Percentiles rank a stretch among this genome's conserved stretches.
Evolutionary conservation across 108 stramenopile species (phyloP).

Genomic region (Discostella stelligeroides): DNA sequence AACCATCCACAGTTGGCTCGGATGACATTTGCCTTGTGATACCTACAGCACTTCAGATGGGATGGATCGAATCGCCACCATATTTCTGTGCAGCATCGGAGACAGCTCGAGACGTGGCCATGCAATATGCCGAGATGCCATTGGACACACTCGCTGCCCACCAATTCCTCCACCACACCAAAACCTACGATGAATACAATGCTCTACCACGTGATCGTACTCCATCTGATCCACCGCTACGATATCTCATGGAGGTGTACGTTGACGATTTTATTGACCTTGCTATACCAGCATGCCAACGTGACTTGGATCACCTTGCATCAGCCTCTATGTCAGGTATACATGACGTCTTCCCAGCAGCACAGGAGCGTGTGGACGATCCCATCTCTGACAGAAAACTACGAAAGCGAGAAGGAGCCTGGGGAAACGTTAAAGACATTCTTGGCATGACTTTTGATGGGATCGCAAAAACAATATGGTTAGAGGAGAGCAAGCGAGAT

Average conservation of each 20-base stretch:
- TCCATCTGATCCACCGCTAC: too few species aligned
- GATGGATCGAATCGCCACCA: too few species aligned
- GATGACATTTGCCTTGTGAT: too few species aligned
- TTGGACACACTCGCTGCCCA: too few species aligned
- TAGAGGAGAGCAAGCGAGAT: not conserved
- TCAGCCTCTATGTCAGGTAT: not conserved
- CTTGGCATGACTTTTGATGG: conserved; percentile 34
- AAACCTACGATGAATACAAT: too few species aligned
- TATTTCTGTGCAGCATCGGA: too few species aligned
- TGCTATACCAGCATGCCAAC: not conserved
- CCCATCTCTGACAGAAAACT: conserved; percentile 53
- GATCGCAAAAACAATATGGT: conserved; percentile 4
- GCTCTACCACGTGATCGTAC: too few species aligned
- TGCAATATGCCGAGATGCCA: too few species aligned
- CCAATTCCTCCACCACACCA: too few species aligned
- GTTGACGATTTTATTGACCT: conserved; percentile 33
- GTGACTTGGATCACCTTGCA: conserved; percentile 9
- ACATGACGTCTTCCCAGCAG: conserved; percentile 26
- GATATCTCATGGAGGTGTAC: conserved; percentile 23
- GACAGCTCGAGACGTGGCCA: too few species aligned
- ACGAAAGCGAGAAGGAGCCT: conserved; percentile 29
- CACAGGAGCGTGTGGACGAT: conserved; percentile 5
- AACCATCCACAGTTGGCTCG: too few species aligned
- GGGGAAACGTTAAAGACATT: not conserved
- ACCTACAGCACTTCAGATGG: too few species aligned